Base-by-base conservation (phyloP, 257 asterid genomes). In the Ehretia macrophylla region DNA sequence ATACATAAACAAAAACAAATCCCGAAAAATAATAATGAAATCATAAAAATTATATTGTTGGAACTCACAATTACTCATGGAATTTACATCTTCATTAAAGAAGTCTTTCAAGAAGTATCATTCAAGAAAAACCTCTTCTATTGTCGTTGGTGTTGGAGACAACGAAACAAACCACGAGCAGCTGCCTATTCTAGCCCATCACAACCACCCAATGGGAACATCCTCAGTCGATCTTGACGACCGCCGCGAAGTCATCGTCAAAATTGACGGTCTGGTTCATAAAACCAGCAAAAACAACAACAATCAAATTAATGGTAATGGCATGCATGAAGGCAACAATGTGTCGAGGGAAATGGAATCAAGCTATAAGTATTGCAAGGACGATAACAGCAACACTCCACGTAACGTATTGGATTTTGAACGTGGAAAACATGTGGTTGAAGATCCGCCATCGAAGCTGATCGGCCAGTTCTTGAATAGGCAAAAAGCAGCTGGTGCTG, bases 361-460 rank as follows among this genome's bases (percentile, higher is more conserved):
- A 42, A 42, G 47, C 14, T 38, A 38, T 11, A 11, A 38, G 44
- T 38, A 5, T 11, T 38, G 6, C 9, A 11, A 38, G 11, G 44
- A 38, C 44, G 11, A 11, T 38, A 38, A 38, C 11, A 11, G 44
- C 6, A 38, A 38, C 44, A 38, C 11, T 38, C 44, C 44, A 38
- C 44, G 17, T 46, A 16, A 46, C 5, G 17, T 4, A 8, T 20
- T 52, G 52, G 56, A 68, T 37, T 32, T 46, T 17, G 48, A 37
- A 58, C 63, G 35, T 58, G 52, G 38, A 47, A 58, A 63, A n/a
- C n/a, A n/a, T n/a, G n/a, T n/a, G n/a, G n/a, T n/a, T n/a, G n/a
- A n/a, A 10, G 84, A 81, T 45, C 87, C 87, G 1, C 82, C 87
- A 14, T 61, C 84, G 49, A 72, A 65, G 70, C 76, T 81, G 39